Conservation (phyloP, 306 rosid species). For the Corylus avellana region DNA sequence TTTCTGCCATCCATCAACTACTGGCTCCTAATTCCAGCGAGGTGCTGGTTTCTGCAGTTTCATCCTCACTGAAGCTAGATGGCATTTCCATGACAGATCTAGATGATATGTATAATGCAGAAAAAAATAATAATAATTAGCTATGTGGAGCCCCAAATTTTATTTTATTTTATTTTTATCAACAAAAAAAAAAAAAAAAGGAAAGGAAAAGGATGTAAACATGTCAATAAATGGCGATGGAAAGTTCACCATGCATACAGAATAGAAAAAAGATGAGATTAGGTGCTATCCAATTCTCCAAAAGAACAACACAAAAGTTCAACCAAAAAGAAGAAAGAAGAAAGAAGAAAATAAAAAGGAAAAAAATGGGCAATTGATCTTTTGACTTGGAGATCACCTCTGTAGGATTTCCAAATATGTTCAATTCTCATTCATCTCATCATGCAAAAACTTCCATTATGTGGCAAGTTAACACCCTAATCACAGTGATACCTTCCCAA, state of each 20-base stretch:
- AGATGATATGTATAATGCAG: constrained; percentile 28
- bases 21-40: constrained; percentile 51
- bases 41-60: constrained; percentile 81
- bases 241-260: not conserved
- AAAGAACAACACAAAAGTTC: not conserved
- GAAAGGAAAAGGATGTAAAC: no score
- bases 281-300: not conserved
- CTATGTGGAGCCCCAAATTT: not conserved
- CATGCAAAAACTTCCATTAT: not conserved
- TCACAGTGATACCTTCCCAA: not conserved
- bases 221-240: not conserved
- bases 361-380: not conserved
- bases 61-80: constrained; percentile 84
- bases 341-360: not conserved
- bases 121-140: constrained; percentile 22
- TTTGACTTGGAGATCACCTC: not conserved
- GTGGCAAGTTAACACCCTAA: not conserved
- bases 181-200: not conserved
- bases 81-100: constrained; percentile 71
- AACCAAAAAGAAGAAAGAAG: not conserved
- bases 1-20: constrained; percentile 27
- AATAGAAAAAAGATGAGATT: not conserved
- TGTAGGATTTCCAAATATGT: not conserved
- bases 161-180: no score
- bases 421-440: not conserved